Evolutionary conservation across 2,329 filamentous ascomycete species (phyloP).

Genomic region (Fusarium algeriense): DNA sequence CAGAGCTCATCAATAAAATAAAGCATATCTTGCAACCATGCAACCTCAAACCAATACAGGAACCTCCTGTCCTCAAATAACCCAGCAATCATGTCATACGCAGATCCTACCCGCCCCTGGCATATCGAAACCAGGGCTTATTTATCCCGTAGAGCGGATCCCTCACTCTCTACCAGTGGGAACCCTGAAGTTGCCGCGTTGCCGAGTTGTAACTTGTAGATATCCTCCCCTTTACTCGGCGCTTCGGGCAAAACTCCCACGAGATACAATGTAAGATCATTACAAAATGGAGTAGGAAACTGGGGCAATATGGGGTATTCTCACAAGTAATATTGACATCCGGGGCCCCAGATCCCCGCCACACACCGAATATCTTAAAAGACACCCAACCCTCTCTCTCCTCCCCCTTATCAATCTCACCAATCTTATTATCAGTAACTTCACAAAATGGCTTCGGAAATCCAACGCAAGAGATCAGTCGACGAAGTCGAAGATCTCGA

Average conservation of each 20-base stretch:
- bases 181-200: slow-evolving; percentile 25
- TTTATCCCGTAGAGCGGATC: slow-evolving; percentile 14
- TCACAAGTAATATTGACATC: slow-evolving; percentile 13
- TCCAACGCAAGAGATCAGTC: slow-evolving; percentile 31
- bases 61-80: not conserved
- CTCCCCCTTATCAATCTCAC: not conserved
- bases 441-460: slow-evolving; percentile 25
- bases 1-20: no score
- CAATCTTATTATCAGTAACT: not conserved
- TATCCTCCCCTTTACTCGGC: slow-evolving; percentile 12
- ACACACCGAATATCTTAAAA: not conserved
- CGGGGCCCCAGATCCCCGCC: slow-evolving; percentile 14
- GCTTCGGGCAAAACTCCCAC: slow-evolving; percentile 25
- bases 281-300: not conserved
- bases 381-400: not conserved
- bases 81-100: slow-evolving; percentile 9
- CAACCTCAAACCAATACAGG: not conserved
- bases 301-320: not conserved
- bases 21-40: not conserved
- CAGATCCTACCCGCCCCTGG: slow-evolving; percentile 12
- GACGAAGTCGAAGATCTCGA: slow-evolving; percentile 53
- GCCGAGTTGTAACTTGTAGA: slow-evolving; percentile 25
- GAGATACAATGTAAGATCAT: not conserved
- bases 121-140: not conserved
- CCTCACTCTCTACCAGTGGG: not conserved